Percentiles rank a stretch among this genome's conserved stretches.
Evolutionary conservation across 1,139 yeast genomes (phyloP).

Genomic region (Suhomyces bolitotheri): DNA sequence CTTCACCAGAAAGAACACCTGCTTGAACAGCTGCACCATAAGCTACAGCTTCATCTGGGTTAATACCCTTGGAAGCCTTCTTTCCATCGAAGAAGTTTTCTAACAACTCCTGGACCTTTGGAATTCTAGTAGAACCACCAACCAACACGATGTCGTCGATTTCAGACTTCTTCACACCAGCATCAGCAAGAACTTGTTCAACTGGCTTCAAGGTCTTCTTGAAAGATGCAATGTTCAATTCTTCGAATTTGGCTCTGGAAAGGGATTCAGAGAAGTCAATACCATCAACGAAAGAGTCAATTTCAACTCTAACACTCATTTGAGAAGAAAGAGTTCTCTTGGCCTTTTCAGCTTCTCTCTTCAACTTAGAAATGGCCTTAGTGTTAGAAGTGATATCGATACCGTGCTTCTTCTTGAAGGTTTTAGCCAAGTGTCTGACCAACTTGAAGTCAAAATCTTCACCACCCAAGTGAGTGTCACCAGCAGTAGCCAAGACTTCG

Average conservation of each 20-base stretch:
- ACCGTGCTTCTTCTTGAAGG: slow-evolving; percentile 85
- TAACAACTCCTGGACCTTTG: slow-evolving; percentile 89
- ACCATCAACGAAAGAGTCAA: slow-evolving; percentile 94
- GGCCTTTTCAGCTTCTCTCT: slow-evolving; percentile 96
- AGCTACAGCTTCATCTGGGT: slow-evolving; percentile 77
- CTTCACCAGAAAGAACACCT: slow-evolving; percentile 85
- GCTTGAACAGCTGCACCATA: slow-evolving; percentile 74
- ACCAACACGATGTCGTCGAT: slow-evolving; percentile 91
- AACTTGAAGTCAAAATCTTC: slow-evolving; percentile 93
- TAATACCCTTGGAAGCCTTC: slow-evolving; percentile 92
- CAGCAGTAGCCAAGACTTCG: slow-evolving; percentile 54
- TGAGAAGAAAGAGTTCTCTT: slow-evolving; percentile 92
- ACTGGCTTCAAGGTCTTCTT: slow-evolving; percentile 91
- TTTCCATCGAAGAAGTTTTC: slow-evolving; percentile 88
- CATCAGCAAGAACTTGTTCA: slow-evolving; percentile 87
- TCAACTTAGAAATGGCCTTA: slow-evolving; percentile 83
- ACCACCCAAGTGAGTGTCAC: slow-evolving; percentile 69
- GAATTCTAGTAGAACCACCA: slow-evolving; percentile 98
- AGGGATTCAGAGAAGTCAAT: slow-evolving; percentile 90
- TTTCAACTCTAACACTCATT: slow-evolving; percentile 86
- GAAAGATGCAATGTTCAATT: slow-evolving; percentile 82
- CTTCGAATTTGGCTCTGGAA: slow-evolving; percentile 95
- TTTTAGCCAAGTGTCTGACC: slow-evolving; percentile 79
- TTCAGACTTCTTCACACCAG: slow-evolving; percentile 78
- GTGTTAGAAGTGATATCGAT: slow-evolving; percentile 73